Evolutionary conservation across 805 yeast genomes (phyloP), one percentile per base, ranked within the genome.

Genomic region (Lipomyces spencermartinsiae): DNA sequence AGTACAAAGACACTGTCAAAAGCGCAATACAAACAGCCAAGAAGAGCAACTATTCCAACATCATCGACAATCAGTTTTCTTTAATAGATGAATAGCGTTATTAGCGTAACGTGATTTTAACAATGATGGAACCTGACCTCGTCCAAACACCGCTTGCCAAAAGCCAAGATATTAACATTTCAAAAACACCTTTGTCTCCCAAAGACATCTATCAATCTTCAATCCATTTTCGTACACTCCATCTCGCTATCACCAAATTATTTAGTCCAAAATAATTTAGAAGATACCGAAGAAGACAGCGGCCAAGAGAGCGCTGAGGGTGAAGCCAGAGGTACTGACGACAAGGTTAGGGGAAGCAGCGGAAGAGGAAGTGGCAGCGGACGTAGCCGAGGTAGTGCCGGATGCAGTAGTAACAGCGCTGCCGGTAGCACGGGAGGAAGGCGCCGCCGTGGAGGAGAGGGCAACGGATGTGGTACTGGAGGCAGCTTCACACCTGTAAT

Each of bases 401-500:
- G 83, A 75, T 22, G 80, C 62, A 46, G 77, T 53, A 59, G 78
- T 67, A 59, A 71, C 58, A n/a, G 80, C 61, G 53, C 79, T 58
- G 29, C 74, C 43, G 55, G 79, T 61, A 43, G 80, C 72, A 34
- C 62, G 16, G 37, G 64, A 25, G 22, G 49, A n/a, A 19, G 69
- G 4, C 4, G 68, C 9, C 19, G 68, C 59, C 10, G 70, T 46
- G 33, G 81, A 68, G 22, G 78, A 69, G 55, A 79, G 70, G 67
- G 78, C 73, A 67, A 81, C 78, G 53, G 89, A 81, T 64, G 87
- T 80, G 39, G 86, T 80, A 29, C 83, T 76, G 60, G 86, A 78
- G 73, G 88, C 88, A 80, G 88, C 90, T 75, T 85, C 84, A 84
- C 96, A 91, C 76, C 81, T 85, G 84, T 87, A 93, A 76, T 87